Base-by-base conservation (phyloP, 2,329 filamentous ascomycete species). In the Grosmannia serpens region DNA sequence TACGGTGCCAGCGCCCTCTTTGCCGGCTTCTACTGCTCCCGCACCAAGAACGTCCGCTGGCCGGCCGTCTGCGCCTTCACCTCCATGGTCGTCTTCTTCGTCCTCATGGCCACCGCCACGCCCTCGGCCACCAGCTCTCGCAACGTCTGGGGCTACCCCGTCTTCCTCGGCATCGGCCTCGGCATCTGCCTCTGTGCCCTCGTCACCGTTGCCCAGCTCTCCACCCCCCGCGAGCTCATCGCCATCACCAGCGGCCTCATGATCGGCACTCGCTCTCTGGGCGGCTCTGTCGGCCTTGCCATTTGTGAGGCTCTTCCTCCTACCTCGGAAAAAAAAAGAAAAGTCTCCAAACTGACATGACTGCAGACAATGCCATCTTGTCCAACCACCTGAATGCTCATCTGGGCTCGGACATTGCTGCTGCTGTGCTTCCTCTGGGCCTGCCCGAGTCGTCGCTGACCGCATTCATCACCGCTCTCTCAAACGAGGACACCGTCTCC, bases 231-330 rank as follows among this genome's bases (percentile, higher is more conserved):
- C 0, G 69, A 72, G 20, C 65, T 74, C 17, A 73, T 74, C 26
- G 59, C 64, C 8, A 62, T 62, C 13, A 61, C 71, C 8, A 62
- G 58, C 26, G 65, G 67, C 6, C 64, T 75, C 20, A 66, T 74
- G 38, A 73, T 74, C 33, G 65, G 69, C 38, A 63, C 71, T 3
- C 65, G 73, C 7, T 73, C 70, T 17, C 69, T 81, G 4, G 78
- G 78, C 4, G 74, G 74, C 53, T 76, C 77, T 1, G 65, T 80
- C 13, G 78, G 77, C 31, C 67, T 81, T 20, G 78, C 77, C 4
- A 70, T 79, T 51, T 65, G 55, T 56, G n/a, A 41, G 15, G 20
- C 9, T 26, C 29, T 10, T 38, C 3, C n/a, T n/a, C 8, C 17
- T 47, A 4, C 15, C 35, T 2, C 8, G 33, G 10, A 3, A 35